Conservation (phyloP, 352 stramenopile genomes). For the Globisporangium solare region DNA sequence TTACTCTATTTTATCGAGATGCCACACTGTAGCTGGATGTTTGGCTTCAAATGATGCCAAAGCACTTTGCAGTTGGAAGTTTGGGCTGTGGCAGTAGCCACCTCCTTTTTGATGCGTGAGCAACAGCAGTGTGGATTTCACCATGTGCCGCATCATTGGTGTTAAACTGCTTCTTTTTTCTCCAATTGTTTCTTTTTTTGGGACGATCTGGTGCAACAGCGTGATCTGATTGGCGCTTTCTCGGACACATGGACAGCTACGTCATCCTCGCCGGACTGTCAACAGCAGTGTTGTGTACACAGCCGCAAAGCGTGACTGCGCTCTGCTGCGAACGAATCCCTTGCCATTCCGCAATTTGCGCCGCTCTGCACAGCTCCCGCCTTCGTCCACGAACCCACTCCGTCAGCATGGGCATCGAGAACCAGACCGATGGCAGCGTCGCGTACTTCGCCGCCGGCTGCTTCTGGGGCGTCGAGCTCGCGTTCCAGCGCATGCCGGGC, state of each 20-base stretch:
- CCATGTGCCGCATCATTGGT: no score
- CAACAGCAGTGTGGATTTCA: no score
- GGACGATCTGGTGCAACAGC: not conserved
- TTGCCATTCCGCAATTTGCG: no score
- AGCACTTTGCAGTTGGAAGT: no score
- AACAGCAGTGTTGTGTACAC: slow-evolving; percentile 7
- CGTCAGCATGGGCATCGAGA: not conserved
- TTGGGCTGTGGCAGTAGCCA: no score
- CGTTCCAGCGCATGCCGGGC: slow-evolving; percentile 93
- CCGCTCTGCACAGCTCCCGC: not conserved
- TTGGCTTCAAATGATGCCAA: no score
- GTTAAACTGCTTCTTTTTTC: no score
- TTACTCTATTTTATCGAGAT: no score
- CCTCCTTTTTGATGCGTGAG: no score
- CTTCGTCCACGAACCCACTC: no score
- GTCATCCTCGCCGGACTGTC: not conserved
- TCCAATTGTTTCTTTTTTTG: not conserved
- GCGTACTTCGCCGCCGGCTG: slow-evolving; percentile 96
- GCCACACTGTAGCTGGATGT: no score
- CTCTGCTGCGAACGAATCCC: no score
- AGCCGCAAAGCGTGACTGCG: not conserved
- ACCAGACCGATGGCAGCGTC: slow-evolving; percentile 21
- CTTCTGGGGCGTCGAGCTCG: slow-evolving; percentile 96
- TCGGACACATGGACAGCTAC: not conserved
- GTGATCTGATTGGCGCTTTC: slow-evolving; percentile 4